Conservation (phyloP, 2,329 filamentous ascomycete species). For the Arthroderma sp. region DNA sequence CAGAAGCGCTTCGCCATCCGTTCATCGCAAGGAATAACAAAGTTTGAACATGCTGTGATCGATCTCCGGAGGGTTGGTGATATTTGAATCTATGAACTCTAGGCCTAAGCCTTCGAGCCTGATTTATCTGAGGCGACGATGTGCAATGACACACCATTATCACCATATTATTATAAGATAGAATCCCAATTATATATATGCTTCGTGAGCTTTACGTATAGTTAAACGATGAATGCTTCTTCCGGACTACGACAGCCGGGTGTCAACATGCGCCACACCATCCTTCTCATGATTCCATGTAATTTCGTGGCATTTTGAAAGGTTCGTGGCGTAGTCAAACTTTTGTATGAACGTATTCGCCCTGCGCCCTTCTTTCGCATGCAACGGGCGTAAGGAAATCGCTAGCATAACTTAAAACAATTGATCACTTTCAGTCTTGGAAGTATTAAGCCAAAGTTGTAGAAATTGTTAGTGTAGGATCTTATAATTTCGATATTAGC, state of each 20-base stretch:
- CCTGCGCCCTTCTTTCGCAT: neutral
- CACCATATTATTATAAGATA: neutral
- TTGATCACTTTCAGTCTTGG: neutral
- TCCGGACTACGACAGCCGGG: neutral
- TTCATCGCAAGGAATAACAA: slow-evolving; percentile 48
- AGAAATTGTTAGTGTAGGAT: neutral
- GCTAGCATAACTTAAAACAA: neutral
- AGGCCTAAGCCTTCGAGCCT: neutral
- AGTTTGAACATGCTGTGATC: neutral
- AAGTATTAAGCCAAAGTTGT: no score
- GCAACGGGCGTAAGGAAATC: neutral
- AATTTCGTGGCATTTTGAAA: neutral
- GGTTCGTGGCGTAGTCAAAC: neutral
- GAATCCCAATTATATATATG: neutral
- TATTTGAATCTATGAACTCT: neutral
- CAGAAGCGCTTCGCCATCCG: slow-evolving; percentile 76
- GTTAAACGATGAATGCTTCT: no score
- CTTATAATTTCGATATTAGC: neutral
- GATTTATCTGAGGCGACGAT: neutral
- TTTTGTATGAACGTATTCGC: no score
- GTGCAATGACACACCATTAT: no score
- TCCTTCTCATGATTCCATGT: neutral
- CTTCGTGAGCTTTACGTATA: no score
- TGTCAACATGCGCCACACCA: neutral
- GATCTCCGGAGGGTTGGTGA: neutral